Conservation (phyloP, 2,329 filamentous ascomycete species). For the Penicillium hordei region DNA sequence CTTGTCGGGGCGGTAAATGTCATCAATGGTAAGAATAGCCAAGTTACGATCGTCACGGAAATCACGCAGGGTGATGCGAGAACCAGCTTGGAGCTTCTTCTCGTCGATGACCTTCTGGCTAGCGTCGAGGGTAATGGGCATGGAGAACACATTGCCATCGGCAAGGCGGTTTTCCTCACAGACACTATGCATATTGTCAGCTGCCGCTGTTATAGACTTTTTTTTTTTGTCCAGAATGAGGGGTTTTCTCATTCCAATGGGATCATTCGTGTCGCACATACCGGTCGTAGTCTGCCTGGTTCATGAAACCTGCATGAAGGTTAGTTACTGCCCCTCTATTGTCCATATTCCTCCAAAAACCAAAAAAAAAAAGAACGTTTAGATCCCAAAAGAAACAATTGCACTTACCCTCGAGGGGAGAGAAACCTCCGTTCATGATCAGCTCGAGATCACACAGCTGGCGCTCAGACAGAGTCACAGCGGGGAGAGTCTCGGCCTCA, state of each 20-base stretch:
- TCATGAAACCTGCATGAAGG: constrained; percentile 77
- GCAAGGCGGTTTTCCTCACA: constrained; percentile 83
- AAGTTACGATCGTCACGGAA: constrained; percentile 95
- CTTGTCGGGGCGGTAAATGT: constrained; percentile 96
- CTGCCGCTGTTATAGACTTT: constrained; percentile 1
- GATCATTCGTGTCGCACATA: constrained; percentile 46
- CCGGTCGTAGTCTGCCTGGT: constrained; percentile 94
- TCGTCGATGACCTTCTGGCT: constrained; percentile 72
- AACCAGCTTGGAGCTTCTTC: constrained; percentile 72
- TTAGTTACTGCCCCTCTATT: constrained; percentile 20
- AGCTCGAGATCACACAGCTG: constrained; percentile 97
- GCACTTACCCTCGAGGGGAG: constrained; percentile 83
- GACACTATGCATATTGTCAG: constrained; percentile 59
- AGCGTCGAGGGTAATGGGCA: constrained; percentile 93
- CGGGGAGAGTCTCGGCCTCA: constrained; percentile 84
- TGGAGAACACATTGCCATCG: constrained; percentile 88
- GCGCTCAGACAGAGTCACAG: constrained; percentile 82
- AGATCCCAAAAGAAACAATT: background rate
- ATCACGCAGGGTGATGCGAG: constrained; percentile 84
- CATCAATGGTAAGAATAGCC: constrained; percentile 91
- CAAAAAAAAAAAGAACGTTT: background rate
- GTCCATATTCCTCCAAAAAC: constrained; percentile 5
- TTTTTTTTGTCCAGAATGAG: background rate
- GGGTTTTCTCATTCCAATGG: constrained; percentile 6
- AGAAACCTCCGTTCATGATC: constrained; percentile 97